Evolutionary conservation across 805 yeast species (phyloP).

Genomic region (Ogataea nakhonphanomensis): DNA sequence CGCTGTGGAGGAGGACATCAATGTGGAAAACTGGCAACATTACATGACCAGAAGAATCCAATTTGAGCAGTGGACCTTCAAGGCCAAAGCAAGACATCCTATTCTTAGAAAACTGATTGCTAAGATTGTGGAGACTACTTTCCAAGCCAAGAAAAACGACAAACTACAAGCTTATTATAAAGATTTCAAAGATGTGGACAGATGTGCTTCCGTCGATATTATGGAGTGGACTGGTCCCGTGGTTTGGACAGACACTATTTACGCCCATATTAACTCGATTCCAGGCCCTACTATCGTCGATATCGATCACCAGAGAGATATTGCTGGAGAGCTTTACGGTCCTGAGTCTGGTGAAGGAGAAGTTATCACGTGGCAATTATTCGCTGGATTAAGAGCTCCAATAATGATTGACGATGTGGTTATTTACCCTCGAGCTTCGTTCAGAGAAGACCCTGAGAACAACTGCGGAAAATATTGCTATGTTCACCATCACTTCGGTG

Average conservation of each 20-base stretch:
- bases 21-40: constrained; percentile 50
- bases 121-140: constrained; percentile 48
- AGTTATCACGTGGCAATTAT: constrained; percentile 33
- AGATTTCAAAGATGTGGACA: constrained; percentile 36
- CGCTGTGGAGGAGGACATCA: constrained; percentile 53
- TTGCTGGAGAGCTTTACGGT: constrained; percentile 31
- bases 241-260: constrained; percentile 69
- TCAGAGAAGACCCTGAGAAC: constrained; percentile 34
- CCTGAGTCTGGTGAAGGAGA: constrained; percentile 27
- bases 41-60: constrained; percentile 52
- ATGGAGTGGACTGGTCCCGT: constrained; percentile 81
- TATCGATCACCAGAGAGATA: constrained; percentile 31
- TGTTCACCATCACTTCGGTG: constrained; percentile 35
- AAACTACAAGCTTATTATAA: constrained; percentile 35
- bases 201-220: constrained; percentile 43
- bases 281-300: constrained; percentile 33
- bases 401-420: constrained; percentile 35
- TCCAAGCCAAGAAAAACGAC: constrained; percentile 36
- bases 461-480: constrained; percentile 36
- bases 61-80: constrained; percentile 61
- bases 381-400: constrained; percentile 33
- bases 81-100: constrained; percentile 61
- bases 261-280: constrained; percentile 55
- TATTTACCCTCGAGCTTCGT: constrained; percentile 32
- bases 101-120: constrained; percentile 52